Evolutionary conservation across 108 stramenopile species (phyloP).

Genomic region (Aurantiochytrium sp.): DNA sequence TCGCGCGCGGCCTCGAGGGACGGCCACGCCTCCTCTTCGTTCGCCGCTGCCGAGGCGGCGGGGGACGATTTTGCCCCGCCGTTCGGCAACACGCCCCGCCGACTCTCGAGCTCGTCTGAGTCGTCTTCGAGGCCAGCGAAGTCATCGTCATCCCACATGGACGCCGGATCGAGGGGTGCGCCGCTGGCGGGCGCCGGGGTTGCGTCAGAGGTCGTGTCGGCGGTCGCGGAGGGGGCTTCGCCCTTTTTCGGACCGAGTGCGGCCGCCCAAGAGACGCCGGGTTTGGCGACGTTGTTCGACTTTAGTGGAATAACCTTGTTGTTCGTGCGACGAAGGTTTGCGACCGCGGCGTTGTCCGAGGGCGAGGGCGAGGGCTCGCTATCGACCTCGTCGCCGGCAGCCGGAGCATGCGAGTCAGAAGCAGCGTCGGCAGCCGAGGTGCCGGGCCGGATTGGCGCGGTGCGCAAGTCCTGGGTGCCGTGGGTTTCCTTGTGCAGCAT

Average conservation of each 20-base stretch:
- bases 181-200: not conserved
- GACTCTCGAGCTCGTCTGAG: not conserved
- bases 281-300: not conserved
- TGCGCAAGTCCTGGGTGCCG: conserved; percentile 15
- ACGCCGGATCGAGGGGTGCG: not conserved
- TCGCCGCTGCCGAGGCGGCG: not conserved
- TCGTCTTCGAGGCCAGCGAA: not conserved
- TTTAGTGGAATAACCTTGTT: not conserved
- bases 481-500: conserved; percentile 68
- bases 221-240: not conserved
- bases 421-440: not conserved
- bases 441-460: not conserved
- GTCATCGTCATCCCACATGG: conserved; percentile 31
- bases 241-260: not conserved
- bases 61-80: no score
- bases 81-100: no score
- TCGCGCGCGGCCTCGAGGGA: not conserved
- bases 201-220: not conserved
- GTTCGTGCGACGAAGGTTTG: not conserved
- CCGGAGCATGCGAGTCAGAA: not conserved
- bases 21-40: not conserved
- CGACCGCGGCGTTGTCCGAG: not conserved
- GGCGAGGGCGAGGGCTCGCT: not conserved
- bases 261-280: conserved; percentile 19
- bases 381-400: not conserved